These are phyloP conservation scores for Calamus simplicifolius DNA, from an alignment of 176 grass and related monocot genomes.

Conservation along the genomic window DNA sequence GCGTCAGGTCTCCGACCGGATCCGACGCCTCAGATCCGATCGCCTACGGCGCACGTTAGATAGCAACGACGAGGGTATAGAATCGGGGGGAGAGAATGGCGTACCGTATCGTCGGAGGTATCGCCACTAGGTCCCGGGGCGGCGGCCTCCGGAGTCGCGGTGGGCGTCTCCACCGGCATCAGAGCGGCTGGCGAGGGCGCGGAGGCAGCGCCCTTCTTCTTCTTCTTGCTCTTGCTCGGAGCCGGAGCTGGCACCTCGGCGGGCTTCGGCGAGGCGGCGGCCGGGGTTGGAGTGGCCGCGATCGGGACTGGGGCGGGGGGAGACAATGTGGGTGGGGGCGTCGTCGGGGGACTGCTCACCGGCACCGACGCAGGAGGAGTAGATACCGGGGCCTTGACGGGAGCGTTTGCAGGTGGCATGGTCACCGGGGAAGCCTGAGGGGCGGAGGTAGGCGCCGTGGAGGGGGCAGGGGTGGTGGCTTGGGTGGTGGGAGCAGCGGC, in stretches of 20 bases:
- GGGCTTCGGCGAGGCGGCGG: not conserved
- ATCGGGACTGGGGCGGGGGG: not conserved
- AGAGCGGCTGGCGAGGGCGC: conserved; percentile 1
- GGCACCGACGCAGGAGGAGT: not conserved
- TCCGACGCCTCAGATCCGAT: no score
- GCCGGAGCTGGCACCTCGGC: not conserved
- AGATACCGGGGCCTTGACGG: not conserved
- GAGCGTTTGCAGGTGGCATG: not conserved
- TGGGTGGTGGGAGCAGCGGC: no score
- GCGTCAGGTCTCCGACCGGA: no score
- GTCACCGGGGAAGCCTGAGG: not conserved
- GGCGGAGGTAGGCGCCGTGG: not conserved
- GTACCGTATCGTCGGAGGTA: conserved; percentile 1
- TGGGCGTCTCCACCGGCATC: not conserved
- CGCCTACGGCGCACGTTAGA: no score
- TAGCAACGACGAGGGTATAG: no score
- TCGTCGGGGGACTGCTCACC: not conserved
- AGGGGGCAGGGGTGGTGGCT: not conserved
- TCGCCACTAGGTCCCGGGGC: not conserved
- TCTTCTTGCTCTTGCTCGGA: conserved; percentile 17
- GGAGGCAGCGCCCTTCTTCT: not conserved
- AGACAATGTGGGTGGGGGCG: conserved; percentile 3
- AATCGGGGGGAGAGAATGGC: not conserved
- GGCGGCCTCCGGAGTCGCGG: not conserved
- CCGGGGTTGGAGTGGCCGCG: not conserved